Evolutionary conservation across 768 basidiomycete species (phyloP).

Genomic region (Gloeophyllum trabeum): DNA sequence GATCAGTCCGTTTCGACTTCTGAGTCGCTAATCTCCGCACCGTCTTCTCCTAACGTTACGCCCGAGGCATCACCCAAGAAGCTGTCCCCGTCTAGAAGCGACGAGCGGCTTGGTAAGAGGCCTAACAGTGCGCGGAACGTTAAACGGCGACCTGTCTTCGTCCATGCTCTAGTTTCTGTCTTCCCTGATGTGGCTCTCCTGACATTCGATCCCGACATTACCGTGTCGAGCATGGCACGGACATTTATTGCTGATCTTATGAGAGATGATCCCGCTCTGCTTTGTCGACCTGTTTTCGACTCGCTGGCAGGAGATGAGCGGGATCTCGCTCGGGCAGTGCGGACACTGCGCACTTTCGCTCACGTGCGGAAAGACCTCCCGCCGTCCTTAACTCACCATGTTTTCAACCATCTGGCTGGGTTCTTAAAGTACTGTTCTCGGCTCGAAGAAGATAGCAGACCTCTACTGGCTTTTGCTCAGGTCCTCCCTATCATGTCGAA

Average conservation of each 20-base stretch:
- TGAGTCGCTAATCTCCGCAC: slow-evolving; percentile 13
- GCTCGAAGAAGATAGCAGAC: slow-evolving; percentile 27
- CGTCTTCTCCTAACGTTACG: slow-evolving; percentile 12
- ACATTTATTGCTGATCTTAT: slow-evolving; percentile 50
- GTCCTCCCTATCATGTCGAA: slow-evolving; percentile 47
- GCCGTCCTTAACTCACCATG: slow-evolving; percentile 49
- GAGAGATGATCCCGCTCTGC: slow-evolving; percentile 64
- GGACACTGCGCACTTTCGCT: slow-evolving; percentile 42
- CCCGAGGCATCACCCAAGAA: slow-evolving; percentile 22
- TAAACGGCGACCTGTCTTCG: slow-evolving; percentile 59
- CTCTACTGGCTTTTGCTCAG: slow-evolving; percentile 42
- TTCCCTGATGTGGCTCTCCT: slow-evolving; percentile 44
- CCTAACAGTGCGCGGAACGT: slow-evolving; percentile 16
- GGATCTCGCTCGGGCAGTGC: slow-evolving; percentile 34
- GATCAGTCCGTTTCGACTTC: slow-evolving; percentile 32
- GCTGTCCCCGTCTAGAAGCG: slow-evolving; percentile 28
- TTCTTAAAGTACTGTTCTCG: slow-evolving; percentile 46
- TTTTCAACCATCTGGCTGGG: slow-evolving; percentile 64
- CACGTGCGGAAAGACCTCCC: slow-evolving; percentile 48
- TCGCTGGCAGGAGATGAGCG: slow-evolving; percentile 39
- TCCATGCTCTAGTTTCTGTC: slow-evolving; percentile 41
- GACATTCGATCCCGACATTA: slow-evolving; percentile 39
- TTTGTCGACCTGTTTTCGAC: slow-evolving; percentile 53
- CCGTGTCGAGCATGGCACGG: slow-evolving; percentile 45
- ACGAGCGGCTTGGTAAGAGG: not conserved